Evolutionary conservation across 1,139 yeast species (phyloP).

Genomic region (Kurtzmaniella quercitrusa): DNA sequence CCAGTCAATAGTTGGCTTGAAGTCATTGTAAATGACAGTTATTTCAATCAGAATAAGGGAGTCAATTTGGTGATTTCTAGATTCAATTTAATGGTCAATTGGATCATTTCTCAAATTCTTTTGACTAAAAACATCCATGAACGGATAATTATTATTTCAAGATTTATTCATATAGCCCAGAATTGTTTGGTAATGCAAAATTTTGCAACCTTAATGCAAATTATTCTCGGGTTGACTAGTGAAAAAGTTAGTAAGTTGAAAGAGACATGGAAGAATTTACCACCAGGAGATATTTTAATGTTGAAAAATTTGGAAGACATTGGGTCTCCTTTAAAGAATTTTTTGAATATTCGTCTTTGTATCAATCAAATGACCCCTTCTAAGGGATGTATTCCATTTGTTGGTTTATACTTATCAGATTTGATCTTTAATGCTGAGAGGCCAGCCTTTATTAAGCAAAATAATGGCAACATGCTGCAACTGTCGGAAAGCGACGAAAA

Average conservation of each 20-base stretch:
- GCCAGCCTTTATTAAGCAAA: constrained; percentile 36
- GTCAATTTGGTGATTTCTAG: constrained; percentile 82
- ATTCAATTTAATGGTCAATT: constrained; percentile 83
- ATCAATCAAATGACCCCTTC: constrained; percentile 62
- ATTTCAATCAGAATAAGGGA: constrained; percentile 52
- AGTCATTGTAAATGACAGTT: constrained; percentile 59
- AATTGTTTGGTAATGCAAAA: constrained; percentile 72
- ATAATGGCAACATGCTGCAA: constrained; percentile 4
- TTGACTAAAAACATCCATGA: constrained; percentile 58
- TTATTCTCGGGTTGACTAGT: constrained; percentile 78
- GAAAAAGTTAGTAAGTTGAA: constrained; percentile 57
- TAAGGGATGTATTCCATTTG: constrained; percentile 83
- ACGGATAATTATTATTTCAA: constrained; percentile 63
- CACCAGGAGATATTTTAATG: constrained; percentile 55
- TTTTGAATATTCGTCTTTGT: constrained; percentile 58
- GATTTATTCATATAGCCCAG: constrained; percentile 83
- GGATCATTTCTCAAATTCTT: constrained; percentile 87
- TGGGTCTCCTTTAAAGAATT: constrained; percentile 63
- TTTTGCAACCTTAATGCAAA: constrained; percentile 82
- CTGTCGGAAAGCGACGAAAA: constrained; percentile 22
- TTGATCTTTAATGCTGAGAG: constrained; percentile 77
- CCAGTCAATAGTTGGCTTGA: constrained; percentile 88
- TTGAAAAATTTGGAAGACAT: constrained; percentile 62
- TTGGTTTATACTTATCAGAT: constrained; percentile 82
- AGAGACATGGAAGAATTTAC: constrained; percentile 70